Conservation (phyloP, 2,329 filamentous ascomycete genomes). For the Colletotrichum sp. region DNA sequence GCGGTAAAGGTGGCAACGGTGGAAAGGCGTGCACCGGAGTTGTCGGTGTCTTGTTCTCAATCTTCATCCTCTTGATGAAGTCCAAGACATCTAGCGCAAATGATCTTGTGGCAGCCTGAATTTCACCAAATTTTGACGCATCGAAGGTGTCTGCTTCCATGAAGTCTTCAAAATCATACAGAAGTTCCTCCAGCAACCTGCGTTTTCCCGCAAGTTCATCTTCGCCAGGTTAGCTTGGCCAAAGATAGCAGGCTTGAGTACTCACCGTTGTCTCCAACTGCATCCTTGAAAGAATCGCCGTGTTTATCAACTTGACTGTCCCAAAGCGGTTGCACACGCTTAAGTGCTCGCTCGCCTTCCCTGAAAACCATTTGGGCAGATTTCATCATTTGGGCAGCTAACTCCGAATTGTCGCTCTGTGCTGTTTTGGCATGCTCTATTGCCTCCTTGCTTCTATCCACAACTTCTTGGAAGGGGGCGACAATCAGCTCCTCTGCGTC, state of each 20-base stretch:
- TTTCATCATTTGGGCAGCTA: conserved; percentile 33
- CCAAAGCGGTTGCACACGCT: conserved; percentile 43
- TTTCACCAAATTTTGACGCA: conserved; percentile 35
- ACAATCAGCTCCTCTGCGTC: conserved; percentile 19
- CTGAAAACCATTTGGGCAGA: conserved; percentile 36
- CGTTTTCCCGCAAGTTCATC: conserved; percentile 33
- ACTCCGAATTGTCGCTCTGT: conserved; percentile 25
- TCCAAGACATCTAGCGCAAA: conserved; percentile 45
- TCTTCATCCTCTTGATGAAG: conserved; percentile 32
- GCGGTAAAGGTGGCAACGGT: conserved; percentile 13
- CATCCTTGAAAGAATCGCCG: conserved; percentile 39
- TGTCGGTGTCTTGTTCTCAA: background rate
- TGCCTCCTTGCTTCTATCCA: conserved; percentile 42
- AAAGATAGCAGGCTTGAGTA: too few relatives aligned
- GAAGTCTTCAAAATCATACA: conserved; percentile 51
- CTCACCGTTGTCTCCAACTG: conserved; percentile 40
- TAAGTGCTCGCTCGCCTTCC: conserved; percentile 42
- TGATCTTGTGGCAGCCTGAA: conserved; percentile 43
- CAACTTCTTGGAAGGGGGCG: conserved; percentile 42
- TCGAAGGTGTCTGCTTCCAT: conserved; percentile 42
- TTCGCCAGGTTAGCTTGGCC: background rate
- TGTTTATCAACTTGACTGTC: conserved; percentile 39
- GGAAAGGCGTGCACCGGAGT: conserved; percentile 8
- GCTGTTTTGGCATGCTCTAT: conserved; percentile 34
- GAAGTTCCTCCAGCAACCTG: conserved; percentile 40